Conservation (phyloP, 768 basidiomycete species). For the Holtermanniella nyarrowii region DNA sequence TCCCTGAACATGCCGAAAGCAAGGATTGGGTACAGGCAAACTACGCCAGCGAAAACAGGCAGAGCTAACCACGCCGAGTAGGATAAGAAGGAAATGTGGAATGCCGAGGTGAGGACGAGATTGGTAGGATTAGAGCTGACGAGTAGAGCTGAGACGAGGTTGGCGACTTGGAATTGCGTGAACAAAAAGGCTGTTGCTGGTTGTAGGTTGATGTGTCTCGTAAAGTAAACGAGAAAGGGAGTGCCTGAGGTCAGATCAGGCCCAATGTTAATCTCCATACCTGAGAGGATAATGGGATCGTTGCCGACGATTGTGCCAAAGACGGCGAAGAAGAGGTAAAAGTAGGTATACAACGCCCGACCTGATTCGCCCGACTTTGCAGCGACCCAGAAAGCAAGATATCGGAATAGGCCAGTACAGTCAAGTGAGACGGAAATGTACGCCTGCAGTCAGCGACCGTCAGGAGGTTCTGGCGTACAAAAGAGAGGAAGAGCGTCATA, state of each 20-base stretch:
- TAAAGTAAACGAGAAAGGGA: conserved; percentile 80
- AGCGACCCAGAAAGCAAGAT: conserved; percentile 80
- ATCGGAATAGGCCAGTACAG: conserved; percentile 72
- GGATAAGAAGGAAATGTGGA: conserved; percentile 60
- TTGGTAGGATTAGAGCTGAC: conserved; percentile 92
- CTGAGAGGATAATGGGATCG: conserved; percentile 85
- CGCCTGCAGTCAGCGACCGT: conserved; percentile 38
- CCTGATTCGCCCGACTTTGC: conserved; percentile 64
- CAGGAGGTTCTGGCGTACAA: conserved; percentile 43
- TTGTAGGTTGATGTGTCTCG: conserved; percentile 50
- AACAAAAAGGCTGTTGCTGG: conserved; percentile 44
- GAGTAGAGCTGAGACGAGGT: conserved; percentile 54
- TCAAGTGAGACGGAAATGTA: conserved; percentile 91
- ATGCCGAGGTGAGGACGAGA: conserved; percentile 80
- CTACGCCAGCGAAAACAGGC: conserved; percentile 60
- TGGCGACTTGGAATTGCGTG: conserved; percentile 56
- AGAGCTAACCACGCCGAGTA: conserved; percentile 76
- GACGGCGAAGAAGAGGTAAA: conserved; percentile 71
- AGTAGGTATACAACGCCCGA: conserved; percentile 62
- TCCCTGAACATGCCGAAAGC: conserved; percentile 21
- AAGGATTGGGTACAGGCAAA: conserved; percentile 49
- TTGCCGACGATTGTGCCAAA: conserved; percentile 78
- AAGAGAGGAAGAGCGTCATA: conserved; percentile 78
- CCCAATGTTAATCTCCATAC: conserved; percentile 34
- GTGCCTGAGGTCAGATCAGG: conserved; percentile 41